These are phyloP conservation scores for Helotiales sp. DNA, from an alignment of 2,329 filamentous ascomycete species.

Conservation along the genomic window DNA sequence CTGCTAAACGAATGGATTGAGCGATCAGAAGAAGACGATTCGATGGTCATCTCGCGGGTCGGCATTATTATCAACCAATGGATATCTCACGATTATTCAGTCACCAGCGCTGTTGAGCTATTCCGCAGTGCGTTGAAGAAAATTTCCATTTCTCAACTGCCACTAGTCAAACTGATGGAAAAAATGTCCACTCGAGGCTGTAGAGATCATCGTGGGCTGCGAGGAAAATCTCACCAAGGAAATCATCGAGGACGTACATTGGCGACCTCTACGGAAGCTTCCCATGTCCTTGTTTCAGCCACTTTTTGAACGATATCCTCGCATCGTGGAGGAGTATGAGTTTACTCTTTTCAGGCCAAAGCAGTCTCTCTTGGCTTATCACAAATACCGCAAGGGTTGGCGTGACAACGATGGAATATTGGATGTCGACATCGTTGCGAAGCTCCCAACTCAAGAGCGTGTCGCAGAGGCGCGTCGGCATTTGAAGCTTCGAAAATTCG, in stretches of 20 bases:
- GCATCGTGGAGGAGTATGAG: slow-evolving; percentile 47
- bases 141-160: slow-evolving; percentile 11
- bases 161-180: slow-evolving; percentile 1
- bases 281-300: slow-evolving; percentile 4
- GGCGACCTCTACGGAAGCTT: slow-evolving; percentile 10
- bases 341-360: slow-evolving; percentile 60
- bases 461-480: slow-evolving; percentile 22
- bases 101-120: slow-evolving; percentile 8
- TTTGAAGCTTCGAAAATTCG: slow-evolving; percentile 18
- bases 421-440: not conserved
- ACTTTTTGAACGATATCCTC: slow-evolving; percentile 17
- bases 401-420: slow-evolving; percentile 11
- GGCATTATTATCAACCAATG: slow-evolving; percentile 10
- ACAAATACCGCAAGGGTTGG: slow-evolving; percentile 13
- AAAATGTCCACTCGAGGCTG: slow-evolving; percentile 11
- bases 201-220: slow-evolving; percentile 10
- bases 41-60: not conserved
- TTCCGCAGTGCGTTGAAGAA: slow-evolving; percentile 9
- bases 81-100: slow-evolving; percentile 6
- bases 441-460: slow-evolving; percentile 12
- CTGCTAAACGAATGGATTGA: slow-evolving; percentile 9
- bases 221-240: slow-evolving; percentile 1
- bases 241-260: not conserved
- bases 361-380: slow-evolving; percentile 13
- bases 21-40: slow-evolving; percentile 7